Evolutionary conservation across 495 filamentous ascomycete genomes (phyloP).

Genomic region (Talaromyces nanjingensis): DNA sequence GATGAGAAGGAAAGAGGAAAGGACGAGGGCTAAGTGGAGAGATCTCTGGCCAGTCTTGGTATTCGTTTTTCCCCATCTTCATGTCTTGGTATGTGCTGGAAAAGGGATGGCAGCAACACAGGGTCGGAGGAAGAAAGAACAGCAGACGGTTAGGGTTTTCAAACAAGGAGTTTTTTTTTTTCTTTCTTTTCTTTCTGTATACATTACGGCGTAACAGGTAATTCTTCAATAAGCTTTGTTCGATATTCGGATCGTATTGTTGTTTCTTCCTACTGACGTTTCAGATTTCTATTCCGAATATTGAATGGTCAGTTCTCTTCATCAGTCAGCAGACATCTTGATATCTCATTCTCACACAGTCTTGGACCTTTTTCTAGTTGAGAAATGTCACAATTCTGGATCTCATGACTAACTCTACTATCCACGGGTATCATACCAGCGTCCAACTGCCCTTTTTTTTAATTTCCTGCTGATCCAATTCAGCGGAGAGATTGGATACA

Average conservation of each 20-base stretch:
- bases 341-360: neutral
- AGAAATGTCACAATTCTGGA: neutral
- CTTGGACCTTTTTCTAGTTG: neutral
- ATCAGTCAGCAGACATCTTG: neutral
- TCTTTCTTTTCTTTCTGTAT: conserved; percentile 8
- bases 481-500: too few species aligned
- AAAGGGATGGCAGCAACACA: neutral
- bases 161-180: conserved; percentile 6
- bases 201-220: conserved; percentile 13
- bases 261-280: neutral
- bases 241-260: conserved; percentile 2
- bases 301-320: neutral
- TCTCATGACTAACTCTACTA: neutral
- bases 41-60: neutral
- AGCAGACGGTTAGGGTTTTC: neutral
- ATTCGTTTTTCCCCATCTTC: conserved; percentile 13
- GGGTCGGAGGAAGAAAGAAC: conserved; percentile 1
- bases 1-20: neutral
- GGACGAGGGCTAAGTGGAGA: neutral
- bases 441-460: too few species aligned
- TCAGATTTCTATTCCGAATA: neutral
- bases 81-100: conserved; percentile 9
- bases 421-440: too few species aligned
- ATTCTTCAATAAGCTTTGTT: conserved; percentile 7
- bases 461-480: too few species aligned